These are phyloP conservation scores for Gnomoniopsis sp. DNA, from an alignment of 2,329 filamentous ascomycete genomes.

Conservation along the genomic window DNA sequence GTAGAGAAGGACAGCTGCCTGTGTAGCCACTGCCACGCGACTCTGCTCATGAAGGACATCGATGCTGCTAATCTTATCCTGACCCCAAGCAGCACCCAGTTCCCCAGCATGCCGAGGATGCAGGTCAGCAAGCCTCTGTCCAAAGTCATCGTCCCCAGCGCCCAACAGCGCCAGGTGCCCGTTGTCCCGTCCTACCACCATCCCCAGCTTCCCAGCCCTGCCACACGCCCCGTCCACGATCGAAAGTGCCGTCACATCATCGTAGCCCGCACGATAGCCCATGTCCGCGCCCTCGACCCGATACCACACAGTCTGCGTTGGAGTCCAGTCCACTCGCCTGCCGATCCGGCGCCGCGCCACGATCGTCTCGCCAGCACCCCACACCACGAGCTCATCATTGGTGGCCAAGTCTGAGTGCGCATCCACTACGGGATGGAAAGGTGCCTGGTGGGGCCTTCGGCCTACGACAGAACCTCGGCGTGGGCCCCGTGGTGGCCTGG, in stretches of 20 bases:
- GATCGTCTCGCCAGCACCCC: slow-evolving; percentile 50
- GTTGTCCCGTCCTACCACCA: slow-evolving; percentile 47
- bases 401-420: slow-evolving; percentile 34
- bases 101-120: slow-evolving; percentile 22
- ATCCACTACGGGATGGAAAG: slow-evolving; percentile 47
- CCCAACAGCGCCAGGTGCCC: slow-evolving; percentile 46
- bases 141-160: slow-evolving; percentile 31
- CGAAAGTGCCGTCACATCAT: slow-evolving; percentile 47
- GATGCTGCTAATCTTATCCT: slow-evolving; percentile 28
- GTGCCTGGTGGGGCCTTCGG: slow-evolving; percentile 29
- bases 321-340: slow-evolving; percentile 18
- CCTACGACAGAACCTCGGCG: background rate
- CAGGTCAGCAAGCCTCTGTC: slow-evolving; percentile 26
- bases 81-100: background rate
- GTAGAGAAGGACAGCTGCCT: slow-evolving; percentile 33
- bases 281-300: slow-evolving; percentile 33
- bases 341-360: slow-evolving; percentile 37
- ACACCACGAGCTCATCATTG: slow-evolving; percentile 45
- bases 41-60: slow-evolving; percentile 28
- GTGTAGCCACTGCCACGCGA: slow-evolving; percentile 32
- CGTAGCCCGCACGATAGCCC: slow-evolving; percentile 41
- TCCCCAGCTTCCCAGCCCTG: slow-evolving; percentile 25
- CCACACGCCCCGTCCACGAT: slow-evolving; percentile 34
- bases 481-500: slow-evolving; percentile 21
- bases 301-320: slow-evolving; percentile 30